These are phyloP conservation scores for Termitomyces heimii DNA, from an alignment of 768 basidiomycete species.

Conservation along the genomic window DNA sequence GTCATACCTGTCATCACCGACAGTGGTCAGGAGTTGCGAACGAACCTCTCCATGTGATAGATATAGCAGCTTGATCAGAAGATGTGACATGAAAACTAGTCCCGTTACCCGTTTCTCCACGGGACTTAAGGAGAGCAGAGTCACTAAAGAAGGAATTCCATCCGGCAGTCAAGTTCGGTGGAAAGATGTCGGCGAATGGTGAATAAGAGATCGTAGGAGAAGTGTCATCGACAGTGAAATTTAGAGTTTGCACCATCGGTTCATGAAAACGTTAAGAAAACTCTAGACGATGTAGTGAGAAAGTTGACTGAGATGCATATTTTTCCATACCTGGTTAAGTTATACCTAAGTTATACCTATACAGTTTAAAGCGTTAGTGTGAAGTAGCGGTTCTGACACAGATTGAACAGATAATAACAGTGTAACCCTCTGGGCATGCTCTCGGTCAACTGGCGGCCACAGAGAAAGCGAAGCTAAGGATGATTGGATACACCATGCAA, in stretches of 20 bases:
- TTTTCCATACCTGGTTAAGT: background rate
- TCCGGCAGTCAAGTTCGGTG: slow-evolving; percentile 44
- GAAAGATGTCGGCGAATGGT: slow-evolving; percentile 53
- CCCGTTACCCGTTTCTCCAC: slow-evolving; percentile 45
- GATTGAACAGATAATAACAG: background rate
- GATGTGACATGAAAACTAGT: slow-evolving; percentile 60
- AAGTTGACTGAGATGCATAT: background rate
- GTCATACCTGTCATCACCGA: background rate
- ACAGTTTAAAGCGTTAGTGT: background rate
- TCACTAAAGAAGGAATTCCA: slow-evolving; percentile 62
- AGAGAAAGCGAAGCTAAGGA: background rate
- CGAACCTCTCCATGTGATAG: slow-evolving; percentile 60
- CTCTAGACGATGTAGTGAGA: background rate
- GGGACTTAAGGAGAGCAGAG: slow-evolving; percentile 39
- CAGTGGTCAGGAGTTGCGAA: background rate
- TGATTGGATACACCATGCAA: slow-evolving; percentile 2
- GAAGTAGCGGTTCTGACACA: background rate
- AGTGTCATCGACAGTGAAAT: slow-evolving; percentile 48
- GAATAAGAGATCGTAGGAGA: slow-evolving; percentile 59
- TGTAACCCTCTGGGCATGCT: background rate
- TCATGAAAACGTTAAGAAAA: slow-evolving; percentile 2
- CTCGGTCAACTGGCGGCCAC: background rate
- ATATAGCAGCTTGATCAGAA: slow-evolving; percentile 47
- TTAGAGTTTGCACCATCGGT: slow-evolving; percentile 11
- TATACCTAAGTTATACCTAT: background rate